Evolutionary conservation across 768 basidiomycete species (phyloP).

Genomic region (Hemileccinum rubropunctum): DNA sequence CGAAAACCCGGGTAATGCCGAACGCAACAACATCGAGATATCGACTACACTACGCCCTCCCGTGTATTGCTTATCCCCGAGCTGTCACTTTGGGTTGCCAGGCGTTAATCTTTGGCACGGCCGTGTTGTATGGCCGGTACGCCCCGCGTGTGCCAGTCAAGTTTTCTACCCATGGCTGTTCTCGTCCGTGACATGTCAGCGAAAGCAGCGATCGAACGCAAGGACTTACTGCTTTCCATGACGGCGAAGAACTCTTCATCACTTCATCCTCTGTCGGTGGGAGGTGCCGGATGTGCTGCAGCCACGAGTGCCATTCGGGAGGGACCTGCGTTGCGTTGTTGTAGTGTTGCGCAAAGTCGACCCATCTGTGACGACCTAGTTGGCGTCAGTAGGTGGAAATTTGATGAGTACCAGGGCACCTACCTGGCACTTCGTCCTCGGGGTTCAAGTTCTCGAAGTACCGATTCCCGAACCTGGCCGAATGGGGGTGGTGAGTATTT

Average conservation of each 20-base stretch:
- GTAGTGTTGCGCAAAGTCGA: constrained; percentile 90
- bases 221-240: constrained; percentile 79
- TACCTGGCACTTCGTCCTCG: constrained; percentile 86
- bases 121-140: constrained; percentile 87
- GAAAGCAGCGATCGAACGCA: neutral
- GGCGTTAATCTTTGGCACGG: constrained; percentile 70
- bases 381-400: neutral
- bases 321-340: constrained; percentile 92
- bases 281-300: constrained; percentile 83
- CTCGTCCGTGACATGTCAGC: neutral
- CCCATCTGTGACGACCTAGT: constrained; percentile 93
- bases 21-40: no score
- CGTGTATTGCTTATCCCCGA: constrained; percentile 36
- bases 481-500: neutral
- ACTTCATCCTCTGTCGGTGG: constrained; percentile 75
- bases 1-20: neutral
- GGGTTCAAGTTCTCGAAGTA: constrained; percentile 92
- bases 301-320: constrained; percentile 97
- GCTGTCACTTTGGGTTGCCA: constrained; percentile 77
- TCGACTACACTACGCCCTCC: neutral
- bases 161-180: constrained; percentile 81
- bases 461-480: constrained; percentile 83
- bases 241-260: constrained; percentile 63
- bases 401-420: constrained; percentile 16
- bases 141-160: constrained; percentile 92